Evolutionary conservation across 2,329 filamentous ascomycete species (phyloP), one percentile per base, ranked within the genome.

Genomic region (Zopfia rhizophila): DNA sequence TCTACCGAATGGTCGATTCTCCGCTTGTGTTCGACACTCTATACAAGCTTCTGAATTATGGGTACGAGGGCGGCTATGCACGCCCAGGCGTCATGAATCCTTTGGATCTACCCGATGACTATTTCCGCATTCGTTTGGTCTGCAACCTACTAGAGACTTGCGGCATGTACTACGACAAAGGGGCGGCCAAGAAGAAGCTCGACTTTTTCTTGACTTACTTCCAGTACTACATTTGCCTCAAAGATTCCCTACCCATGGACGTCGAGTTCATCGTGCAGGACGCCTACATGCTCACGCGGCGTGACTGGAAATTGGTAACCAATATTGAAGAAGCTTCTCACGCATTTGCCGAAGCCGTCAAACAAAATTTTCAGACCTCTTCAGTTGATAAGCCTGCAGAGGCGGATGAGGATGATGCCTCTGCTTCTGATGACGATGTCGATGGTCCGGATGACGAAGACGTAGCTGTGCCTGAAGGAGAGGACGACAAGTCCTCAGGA

Each of bases 201-300:
- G 94, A 99, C 65, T 97, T 96, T 71, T 99, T 97, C 73, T 78
- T 99, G 50, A 93, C 89, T 0, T 97, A 97, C 73, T 91, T 99
- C 62, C 92, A 96, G 78, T 97, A 97, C 72, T 99, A 99, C 72
- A 88, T 97, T 58, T 86, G 89, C 63, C 91, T 90, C 14, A 99
- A 99, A 73, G 86, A 93, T 14, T 81, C 89, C 0, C 74, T 97
- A 27, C 94, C 95, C 0, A 95, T 99, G 90, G 94, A 99, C 56
- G 90, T 97, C 33, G 94, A 99, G 47, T 99, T 99, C 68, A 86
- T 97, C 32, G 84, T 99, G 5, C 92, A 97, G 69, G 94, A 99
- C 69, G 92, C 90, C 0, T 97, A 89, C 72, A 86, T 87, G 18
- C 75, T 91, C 23, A 88, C 91, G 10, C 84, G 94, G 33, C 93